These are phyloP conservation scores for Eucalyptus shirleyi DNA, from an alignment of 345 rosid genomes.

Conservation along the genomic window DNA sequence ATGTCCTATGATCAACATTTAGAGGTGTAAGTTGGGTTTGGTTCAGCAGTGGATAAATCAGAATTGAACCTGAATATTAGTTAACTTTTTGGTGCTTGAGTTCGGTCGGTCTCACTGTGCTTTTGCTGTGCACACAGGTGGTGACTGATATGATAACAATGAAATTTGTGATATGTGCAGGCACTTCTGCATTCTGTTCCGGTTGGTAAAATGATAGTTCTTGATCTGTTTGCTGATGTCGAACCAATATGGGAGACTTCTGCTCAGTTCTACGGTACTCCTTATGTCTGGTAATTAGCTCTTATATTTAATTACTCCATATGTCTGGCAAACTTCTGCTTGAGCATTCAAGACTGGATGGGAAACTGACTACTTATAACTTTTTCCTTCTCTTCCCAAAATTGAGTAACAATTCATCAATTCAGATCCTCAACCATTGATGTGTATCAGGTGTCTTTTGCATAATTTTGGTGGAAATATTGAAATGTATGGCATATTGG, in stretches of 20 bases:
- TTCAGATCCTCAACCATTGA: neutral
- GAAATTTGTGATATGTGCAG: constrained; percentile 26
- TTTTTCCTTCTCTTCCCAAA: neutral
- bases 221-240: constrained; percentile 91
- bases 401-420: neutral
- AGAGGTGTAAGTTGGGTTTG: neutral
- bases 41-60: neutral
- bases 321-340: neutral
- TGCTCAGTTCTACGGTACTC: constrained; percentile 81
- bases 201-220: constrained; percentile 82
- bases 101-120: neutral
- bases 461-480: constrained; percentile 96
- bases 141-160: neutral
- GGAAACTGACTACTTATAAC: neutral
- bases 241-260: constrained; percentile 81
- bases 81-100: neutral
- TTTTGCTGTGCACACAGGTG: neutral
- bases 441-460: constrained; percentile 68
- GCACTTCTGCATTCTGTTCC: constrained; percentile 95
- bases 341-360: neutral
- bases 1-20: neutral
- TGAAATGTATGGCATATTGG: constrained; percentile 83
- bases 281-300: constrained; percentile 69
- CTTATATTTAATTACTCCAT: neutral
- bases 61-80: neutral